Base-by-base conservation (phyloP, 306 rosid species). In the Cucurbita pepo region DNA sequence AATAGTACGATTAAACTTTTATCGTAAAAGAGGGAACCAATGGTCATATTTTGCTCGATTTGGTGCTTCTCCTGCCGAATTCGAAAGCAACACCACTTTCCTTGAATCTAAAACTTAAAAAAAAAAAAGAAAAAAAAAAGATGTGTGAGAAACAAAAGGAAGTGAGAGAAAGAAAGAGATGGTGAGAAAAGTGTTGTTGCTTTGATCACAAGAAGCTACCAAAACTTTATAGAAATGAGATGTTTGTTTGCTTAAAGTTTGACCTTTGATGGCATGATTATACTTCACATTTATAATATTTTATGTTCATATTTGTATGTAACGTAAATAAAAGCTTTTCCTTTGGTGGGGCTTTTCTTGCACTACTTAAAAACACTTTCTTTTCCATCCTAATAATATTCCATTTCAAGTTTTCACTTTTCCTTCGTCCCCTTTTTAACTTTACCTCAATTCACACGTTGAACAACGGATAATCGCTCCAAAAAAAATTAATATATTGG, bases 201-300 rank as follows among this genome's bases (percentile, higher is more conserved):
- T 94, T 91, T 88, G 90, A 91, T 93, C 87, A 89, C 92, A 89
- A 91, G 97, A 94, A 94, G 95, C 95, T 86, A 89, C 92, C 99
- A 86, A 82, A 77, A 85, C 81, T 86, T 82, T 82, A 81, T 82
- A 34, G 58, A 76, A 79, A 75, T 74, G 76, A 79, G 85, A 86
- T 86, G 85, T 77, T 85, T 85, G 89, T 82, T 90, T 94, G 96
- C 98, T 90, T 88, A 76, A 90, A 87, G 96, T 83, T 90, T 90
- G 97, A 90, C 95, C 90, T 87, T 85, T 77, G 87, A 86, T 78
- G 72, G 81, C 86, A 92, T 90, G 90, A 88, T 66, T 66, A 66
- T 63, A 61, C 16, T 48, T 48, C 16, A 45, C 12, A 30, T 58
- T 4, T 58, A 34, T 59, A 30, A 30, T 59, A 13, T 60, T 60